phyloP scores from a whole-genome alignment of 192 early-diverging fungal species.

The Hyaloraphidium curvatum region DNA sequence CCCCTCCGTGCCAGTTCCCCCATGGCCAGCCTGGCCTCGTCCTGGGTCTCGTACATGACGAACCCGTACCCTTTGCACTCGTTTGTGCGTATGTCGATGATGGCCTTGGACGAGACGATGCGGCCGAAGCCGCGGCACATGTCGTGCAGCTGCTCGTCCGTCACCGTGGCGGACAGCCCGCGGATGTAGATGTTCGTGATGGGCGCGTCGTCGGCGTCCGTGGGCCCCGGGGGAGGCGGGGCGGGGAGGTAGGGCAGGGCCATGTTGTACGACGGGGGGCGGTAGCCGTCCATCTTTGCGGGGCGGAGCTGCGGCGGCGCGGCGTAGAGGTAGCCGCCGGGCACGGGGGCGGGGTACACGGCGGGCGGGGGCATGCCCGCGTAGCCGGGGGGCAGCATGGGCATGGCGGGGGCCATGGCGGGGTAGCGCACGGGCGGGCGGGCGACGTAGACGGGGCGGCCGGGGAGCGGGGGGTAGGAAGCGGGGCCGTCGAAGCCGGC shows the following conservation, averaged over 20 bases:
- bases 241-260: too few relatives aligned
- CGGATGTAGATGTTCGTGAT: conserved; percentile 67
- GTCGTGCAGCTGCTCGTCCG: conserved; percentile 40
- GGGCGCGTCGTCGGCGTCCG: too few relatives aligned
- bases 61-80: conserved; percentile 83
- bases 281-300: too few relatives aligned
- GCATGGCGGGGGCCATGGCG: neutral
- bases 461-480: neutral
- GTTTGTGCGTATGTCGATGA: conserved; percentile 55
- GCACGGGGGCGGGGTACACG: too few relatives aligned
- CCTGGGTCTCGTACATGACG: conserved; percentile 56
- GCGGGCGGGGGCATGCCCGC: too few relatives aligned
- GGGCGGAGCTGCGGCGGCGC: too few relatives aligned
- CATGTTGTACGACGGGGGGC: too few relatives aligned
- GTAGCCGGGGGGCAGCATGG: too few relatives aligned
- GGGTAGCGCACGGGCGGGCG: neutral
- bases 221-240: too few relatives aligned
- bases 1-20: conserved; percentile 40
- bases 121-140: conserved; percentile 40
- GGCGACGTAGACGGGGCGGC: neutral
- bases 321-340: too few relatives aligned
- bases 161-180: conserved; percentile 41
- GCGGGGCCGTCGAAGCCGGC: neutral
- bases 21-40: conserved; percentile 46
- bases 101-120: conserved; percentile 64